A percentile compares a stretch with the other conserved stretches of the same genome.
Conservation (phyloP, 2,329 filamentous ascomycete genomes). For the Akanthomyces lecanii region DNA sequence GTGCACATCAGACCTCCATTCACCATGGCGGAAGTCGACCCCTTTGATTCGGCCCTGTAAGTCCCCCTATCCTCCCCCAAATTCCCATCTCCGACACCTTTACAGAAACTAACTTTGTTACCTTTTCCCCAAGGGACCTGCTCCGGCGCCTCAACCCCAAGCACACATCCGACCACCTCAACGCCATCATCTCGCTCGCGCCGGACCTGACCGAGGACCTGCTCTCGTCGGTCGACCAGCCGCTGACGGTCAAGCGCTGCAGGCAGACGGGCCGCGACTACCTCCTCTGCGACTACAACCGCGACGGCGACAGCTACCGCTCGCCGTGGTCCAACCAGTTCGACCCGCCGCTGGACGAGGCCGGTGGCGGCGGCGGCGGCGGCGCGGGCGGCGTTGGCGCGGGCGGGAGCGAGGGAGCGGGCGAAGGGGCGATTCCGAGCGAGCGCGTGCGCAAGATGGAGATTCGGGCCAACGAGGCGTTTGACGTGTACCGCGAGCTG, state of each 20-base stretch:
- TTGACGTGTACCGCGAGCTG: conserved; percentile 93
- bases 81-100: conserved; percentile 1
- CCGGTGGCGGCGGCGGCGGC: conserved; percentile 43
- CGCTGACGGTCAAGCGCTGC: conserved; percentile 81
- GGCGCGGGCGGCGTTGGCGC: conserved; percentile 46
- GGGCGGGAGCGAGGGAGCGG: conserved; percentile 54
- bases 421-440: conserved; percentile 80
- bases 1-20: background rate
- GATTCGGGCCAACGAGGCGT: conserved; percentile 87
- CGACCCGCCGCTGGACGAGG: conserved; percentile 76
- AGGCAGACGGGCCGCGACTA: conserved; percentile 88
- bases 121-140: conserved; percentile 65
- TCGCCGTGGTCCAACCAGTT: conserved; percentile 99
- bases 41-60: conserved; percentile 74
- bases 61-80: conserved; percentile 25
- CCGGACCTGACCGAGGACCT: conserved; percentile 96
- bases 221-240: conserved; percentile 95
- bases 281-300: conserved; percentile 98
- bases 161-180: conserved; percentile 82
- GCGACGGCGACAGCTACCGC: conserved; percentile 94
- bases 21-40: conserved; percentile 53
- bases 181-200: conserved; percentile 80
- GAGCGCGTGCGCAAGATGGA: conserved; percentile 93
- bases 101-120: background rate
- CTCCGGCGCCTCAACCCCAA: conserved; percentile 96